A percentile compares a stretch with the other conserved stretches of the same genome.
Conservation (phyloP, 75 land plant species). For the Pinus albicaulis region DNA sequence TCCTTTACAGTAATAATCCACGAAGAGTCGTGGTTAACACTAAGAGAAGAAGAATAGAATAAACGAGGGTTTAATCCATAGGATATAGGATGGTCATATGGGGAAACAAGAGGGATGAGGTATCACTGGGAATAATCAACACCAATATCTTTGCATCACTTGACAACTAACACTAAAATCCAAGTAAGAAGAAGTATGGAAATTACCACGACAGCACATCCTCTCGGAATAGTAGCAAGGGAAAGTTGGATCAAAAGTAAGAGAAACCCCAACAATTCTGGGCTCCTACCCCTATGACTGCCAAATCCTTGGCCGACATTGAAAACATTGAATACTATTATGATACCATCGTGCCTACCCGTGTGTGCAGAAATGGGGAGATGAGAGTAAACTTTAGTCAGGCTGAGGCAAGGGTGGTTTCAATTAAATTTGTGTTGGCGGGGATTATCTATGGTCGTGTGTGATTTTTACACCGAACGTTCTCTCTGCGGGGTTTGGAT, state of each 20-base stretch:
- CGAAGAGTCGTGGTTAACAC: too few relatives aligned
- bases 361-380: slow-evolving; percentile 15
- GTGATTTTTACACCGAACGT: too few relatives aligned
- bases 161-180: slow-evolving; percentile 70
- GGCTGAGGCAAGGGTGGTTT: slow-evolving; percentile 18
- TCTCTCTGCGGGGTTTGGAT: too few relatives aligned
- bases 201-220: slow-evolving; percentile 38
- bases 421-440: not conserved
- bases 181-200: slow-evolving; percentile 62
- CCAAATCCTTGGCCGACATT: slow-evolving; percentile 92
- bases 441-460: not conserved
- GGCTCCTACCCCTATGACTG: slow-evolving; percentile 76
- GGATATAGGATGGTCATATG: slow-evolving; percentile 74
- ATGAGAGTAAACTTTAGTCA: slow-evolving; percentile 28
- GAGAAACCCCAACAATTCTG: slow-evolving; percentile 60
- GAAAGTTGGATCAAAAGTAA: slow-evolving; percentile 39
- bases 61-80: too few relatives aligned
- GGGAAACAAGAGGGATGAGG: slow-evolving; percentile 79
- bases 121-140: slow-evolving; percentile 59
- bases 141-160: slow-evolving; percentile 89
- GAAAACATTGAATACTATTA: slow-evolving; percentile 91
- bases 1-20: too few relatives aligned
- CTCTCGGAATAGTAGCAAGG: slow-evolving; percentile 34
- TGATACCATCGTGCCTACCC: slow-evolving; percentile 59
- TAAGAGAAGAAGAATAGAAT: too few relatives aligned